Evolutionary conservation across 257 asterid genomes (phyloP), one percentile per base, ranked within the genome.

Genomic region (Solanum boliviense): DNA sequence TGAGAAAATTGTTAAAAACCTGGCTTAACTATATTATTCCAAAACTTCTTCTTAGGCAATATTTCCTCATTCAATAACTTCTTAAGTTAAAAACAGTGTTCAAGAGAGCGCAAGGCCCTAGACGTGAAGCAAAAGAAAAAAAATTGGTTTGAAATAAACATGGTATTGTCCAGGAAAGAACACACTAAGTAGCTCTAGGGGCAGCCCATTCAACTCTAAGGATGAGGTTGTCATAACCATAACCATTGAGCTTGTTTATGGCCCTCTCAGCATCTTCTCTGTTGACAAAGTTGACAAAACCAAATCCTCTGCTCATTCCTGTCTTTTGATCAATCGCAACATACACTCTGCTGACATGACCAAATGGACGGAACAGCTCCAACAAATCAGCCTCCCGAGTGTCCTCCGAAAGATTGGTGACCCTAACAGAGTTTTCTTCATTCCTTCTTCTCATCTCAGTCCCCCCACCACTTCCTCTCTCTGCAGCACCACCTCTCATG

Each of bases 191-290:
- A 9, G 94, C 73, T 91, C 99, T 92, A 5, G 99, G 99, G 72
- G 99, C 98, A 82, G 99, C 98, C 99, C 99, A 95, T 90, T 96
- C 99, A 90, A 96, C 99, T 90, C 98, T 92, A 18, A 96, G 96
- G 88, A 95, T 96, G 82, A 96, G 98, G 88, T 94, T 96, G 83
- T 95, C 98, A 84, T 95, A 96, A 74, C 99, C 98, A 91, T 95
- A 95, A 6, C 98, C 98, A 88, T 94, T 94, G 10, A 96, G 98
- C 39, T 96, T 96, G 88, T 93, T 94, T 84, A 96, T 96, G n/a
- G 99, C 99, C 89, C 97, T 94, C 93, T 95, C 96, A 5, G 97
- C 98, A 87, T 96, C 98, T 83, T 94, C 99, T 88, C 95, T 91
- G 90, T 87, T 95, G 86, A 93, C 95, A 82, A 96, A 96, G 91